Percentiles rank a stretch among this genome's conserved stretches.
Evolutionary conservation across 2,329 filamentous ascomycete genomes (phyloP).

Genomic region (Xylariaceae sp.): DNA sequence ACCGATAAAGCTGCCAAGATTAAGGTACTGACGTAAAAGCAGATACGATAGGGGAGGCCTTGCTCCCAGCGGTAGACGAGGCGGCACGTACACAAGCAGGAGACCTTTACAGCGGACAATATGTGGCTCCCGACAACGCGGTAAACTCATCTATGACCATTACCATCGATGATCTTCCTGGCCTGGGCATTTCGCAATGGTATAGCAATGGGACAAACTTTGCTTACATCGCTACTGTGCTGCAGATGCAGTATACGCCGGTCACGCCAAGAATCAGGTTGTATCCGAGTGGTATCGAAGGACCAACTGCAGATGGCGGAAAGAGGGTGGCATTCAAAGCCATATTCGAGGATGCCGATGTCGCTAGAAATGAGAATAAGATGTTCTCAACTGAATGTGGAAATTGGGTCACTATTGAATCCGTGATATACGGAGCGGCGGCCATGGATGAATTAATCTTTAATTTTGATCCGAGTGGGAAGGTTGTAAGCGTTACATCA

Average conservation of each 20-base stretch:
- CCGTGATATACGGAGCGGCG: conserved; percentile 33
- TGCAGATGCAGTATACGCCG: conserved; percentile 32
- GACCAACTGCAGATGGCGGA: conserved; percentile 23
- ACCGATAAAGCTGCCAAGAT: background rate
- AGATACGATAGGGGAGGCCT: conserved; percentile 33
- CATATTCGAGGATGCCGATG: conserved; percentile 37
- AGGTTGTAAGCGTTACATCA: conserved; percentile 29
- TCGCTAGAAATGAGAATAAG: conserved; percentile 21
- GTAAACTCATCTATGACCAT: conserved; percentile 38
- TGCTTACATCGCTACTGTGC: conserved; percentile 23
- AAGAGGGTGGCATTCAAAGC: conserved; percentile 40
- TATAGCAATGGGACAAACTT: conserved; percentile 40
- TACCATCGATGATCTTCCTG: conserved; percentile 34
- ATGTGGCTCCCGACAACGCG: conserved; percentile 22
- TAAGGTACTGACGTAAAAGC: conserved; percentile 10
- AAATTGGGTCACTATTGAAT: conserved; percentile 34
- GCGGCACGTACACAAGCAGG: conserved; percentile 35
- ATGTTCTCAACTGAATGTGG: conserved; percentile 42
- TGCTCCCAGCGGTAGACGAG: conserved; percentile 36
- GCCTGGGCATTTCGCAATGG: conserved; percentile 36
- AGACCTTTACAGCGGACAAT: conserved; percentile 33
- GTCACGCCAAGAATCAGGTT: conserved; percentile 35
- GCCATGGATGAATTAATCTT: conserved; percentile 35
- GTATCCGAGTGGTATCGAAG: conserved; percentile 37
- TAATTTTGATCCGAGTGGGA: conserved; percentile 28